Conservation (phyloP, 1,284 basidiomycete species). For the Rhodotorula mucilaginosa region DNA sequence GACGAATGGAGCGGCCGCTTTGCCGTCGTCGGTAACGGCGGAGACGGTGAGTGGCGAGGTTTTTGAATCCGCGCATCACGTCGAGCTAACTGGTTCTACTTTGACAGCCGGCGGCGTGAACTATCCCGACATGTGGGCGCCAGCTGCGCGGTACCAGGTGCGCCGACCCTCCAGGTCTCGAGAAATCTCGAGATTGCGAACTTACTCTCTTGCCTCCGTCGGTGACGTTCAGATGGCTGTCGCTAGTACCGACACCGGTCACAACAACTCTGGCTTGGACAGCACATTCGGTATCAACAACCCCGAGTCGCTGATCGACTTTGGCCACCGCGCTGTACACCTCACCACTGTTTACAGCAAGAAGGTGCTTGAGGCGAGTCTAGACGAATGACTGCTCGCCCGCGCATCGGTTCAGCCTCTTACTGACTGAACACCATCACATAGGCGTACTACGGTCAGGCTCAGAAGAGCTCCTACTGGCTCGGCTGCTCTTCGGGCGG, state of each 20-base stretch:
- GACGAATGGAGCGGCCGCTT: constrained; percentile 37
- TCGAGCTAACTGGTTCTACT: too few relatives aligned
- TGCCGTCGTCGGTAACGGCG: constrained; percentile 41
- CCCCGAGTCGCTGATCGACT: constrained; percentile 40
- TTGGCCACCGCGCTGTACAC: constrained; percentile 41
- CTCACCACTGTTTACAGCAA: constrained; percentile 41
- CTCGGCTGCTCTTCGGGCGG: constrained; percentile 42
- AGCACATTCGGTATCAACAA: constrained; percentile 38
- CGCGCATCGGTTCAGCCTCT: too few relatives aligned
- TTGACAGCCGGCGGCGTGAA: constrained; percentile 31
- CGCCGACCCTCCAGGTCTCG: too few relatives aligned
- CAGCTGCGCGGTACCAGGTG: background rate
- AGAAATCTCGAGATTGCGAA: too few relatives aligned
- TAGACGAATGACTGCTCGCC: background rate
- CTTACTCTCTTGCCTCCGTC: background rate
- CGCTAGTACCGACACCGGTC: constrained; percentile 37
- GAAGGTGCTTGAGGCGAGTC: constrained; percentile 31
- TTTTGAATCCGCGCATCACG: too few relatives aligned
- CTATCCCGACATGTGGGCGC: constrained; percentile 14
- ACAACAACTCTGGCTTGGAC: constrained; percentile 13
- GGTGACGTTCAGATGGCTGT: constrained; percentile 19
- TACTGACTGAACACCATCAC: background rate
- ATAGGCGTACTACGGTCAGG: constrained; percentile 33
- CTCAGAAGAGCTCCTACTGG: constrained; percentile 33
- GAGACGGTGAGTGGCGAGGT: constrained; percentile 8